A percentile compares a stretch with the other conserved stretches of the same genome.
Conservation (phyloP, 2,329 filamentous ascomycete genomes). For the Apiospora malaysiana region DNA sequence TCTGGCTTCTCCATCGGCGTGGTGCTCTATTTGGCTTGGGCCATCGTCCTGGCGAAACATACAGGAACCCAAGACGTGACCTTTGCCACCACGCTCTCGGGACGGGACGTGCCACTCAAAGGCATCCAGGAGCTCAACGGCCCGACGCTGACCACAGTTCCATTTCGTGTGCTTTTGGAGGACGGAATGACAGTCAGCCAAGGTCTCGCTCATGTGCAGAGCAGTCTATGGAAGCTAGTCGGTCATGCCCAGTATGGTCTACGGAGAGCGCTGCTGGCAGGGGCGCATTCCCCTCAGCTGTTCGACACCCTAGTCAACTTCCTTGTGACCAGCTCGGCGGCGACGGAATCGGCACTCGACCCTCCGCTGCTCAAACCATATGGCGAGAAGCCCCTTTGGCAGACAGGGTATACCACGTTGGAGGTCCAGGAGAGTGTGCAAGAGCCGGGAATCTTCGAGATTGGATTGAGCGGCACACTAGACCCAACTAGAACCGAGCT, state of each 20-base stretch:
- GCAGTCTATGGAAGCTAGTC: constrained; percentile 36
- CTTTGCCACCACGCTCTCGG: constrained; percentile 47
- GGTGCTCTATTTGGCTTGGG: constrained; percentile 28
- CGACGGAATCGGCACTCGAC: neutral
- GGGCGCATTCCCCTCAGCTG: constrained; percentile 16
- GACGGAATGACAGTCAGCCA: constrained; percentile 22
- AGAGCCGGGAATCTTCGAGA: neutral
- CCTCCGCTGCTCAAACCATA: constrained; percentile 4
- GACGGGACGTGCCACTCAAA: constrained; percentile 50
- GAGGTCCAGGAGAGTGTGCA: constrained; percentile 22
- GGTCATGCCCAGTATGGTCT: constrained; percentile 40
- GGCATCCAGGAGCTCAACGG: constrained; percentile 54
- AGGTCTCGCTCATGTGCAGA: constrained; percentile 27
- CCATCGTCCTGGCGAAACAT: constrained; percentile 28
- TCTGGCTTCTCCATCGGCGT: constrained; percentile 17
- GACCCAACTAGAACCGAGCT: constrained; percentile 2
- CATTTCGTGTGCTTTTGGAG: constrained; percentile 33
- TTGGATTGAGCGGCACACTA: constrained; percentile 18
- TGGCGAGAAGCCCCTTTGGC: constrained; percentile 15
- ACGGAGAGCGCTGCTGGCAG: constrained; percentile 29
- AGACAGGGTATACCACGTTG: constrained; percentile 21
- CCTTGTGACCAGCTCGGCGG: constrained; percentile 4
- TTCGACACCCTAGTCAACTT: constrained; percentile 23
- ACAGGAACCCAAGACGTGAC: constrained; percentile 43
- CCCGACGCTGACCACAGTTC: constrained; percentile 48